phyloP scores from a whole-genome alignment of 2,329 filamentous ascomycete species.

The Peltaster fructicola region DNA sequence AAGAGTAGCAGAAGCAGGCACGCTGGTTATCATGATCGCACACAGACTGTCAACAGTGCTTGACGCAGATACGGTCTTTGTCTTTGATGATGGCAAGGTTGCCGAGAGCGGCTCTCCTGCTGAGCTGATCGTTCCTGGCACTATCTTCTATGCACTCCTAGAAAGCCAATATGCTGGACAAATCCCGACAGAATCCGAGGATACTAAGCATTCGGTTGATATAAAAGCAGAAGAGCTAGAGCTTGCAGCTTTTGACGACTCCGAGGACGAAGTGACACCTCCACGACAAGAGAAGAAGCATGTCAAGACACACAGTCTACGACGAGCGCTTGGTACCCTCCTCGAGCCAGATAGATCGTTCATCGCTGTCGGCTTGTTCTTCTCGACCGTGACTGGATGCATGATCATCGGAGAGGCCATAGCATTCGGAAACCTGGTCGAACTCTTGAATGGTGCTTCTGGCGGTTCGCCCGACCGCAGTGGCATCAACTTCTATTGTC shows the following conservation, averaged over 20 bases:
- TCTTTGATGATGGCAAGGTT: conserved; percentile 51
- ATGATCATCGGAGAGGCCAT: conserved; percentile 43
- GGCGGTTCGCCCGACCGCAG: conserved; percentile 1
- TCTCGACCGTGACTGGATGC: conserved; percentile 28
- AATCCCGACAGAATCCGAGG: conserved; percentile 6
- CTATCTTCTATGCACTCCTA: conserved; percentile 14
- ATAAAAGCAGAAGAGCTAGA: no score
- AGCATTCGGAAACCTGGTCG: conserved; percentile 36
- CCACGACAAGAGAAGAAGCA: neutral
- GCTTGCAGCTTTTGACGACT: no score
- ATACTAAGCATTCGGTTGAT: no score
- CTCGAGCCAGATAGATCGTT: conserved; percentile 21
- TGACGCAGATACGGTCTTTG: conserved; percentile 63
- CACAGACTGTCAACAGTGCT: conserved; percentile 62
- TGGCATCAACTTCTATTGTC: conserved; percentile 25
- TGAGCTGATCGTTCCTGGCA: conserved; percentile 29
- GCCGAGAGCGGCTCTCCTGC: conserved; percentile 44
- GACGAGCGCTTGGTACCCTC: conserved; percentile 4
- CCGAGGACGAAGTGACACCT: no score
- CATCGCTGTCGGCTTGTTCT: conserved; percentile 24
- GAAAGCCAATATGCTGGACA: conserved; percentile 12
- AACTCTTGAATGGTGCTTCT: conserved; percentile 28
- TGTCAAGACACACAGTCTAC: conserved; percentile 2
- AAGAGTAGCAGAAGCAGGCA: conserved; percentile 24
- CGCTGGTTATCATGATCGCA: conserved; percentile 55